Conservation (phyloP, 164 flowering plant genomes). For the Tinospora cordifolia region DNA sequence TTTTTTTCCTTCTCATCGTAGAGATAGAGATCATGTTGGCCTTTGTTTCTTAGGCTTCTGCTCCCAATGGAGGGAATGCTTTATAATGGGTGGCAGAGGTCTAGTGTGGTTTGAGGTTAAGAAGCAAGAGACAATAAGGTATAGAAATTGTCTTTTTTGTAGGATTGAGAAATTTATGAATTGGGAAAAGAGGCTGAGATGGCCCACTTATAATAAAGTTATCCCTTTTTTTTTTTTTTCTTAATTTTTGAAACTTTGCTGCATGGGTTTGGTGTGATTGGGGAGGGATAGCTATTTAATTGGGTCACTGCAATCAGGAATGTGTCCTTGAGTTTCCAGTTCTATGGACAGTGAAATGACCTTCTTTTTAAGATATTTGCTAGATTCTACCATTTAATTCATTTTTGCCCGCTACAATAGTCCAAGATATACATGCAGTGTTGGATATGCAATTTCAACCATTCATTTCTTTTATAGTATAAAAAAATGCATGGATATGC, state of each 20-base stretch:
- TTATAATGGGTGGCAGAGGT: slow-evolving; percentile 10
- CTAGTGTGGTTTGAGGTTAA: slow-evolving; percentile 3
- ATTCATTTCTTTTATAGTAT: not conserved
- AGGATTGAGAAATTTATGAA: not conserved
- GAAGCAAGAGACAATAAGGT: slow-evolving; percentile 4
- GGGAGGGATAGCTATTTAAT: slow-evolving; percentile 5
- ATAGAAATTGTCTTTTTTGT: slow-evolving; percentile 13
- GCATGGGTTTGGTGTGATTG: not conserved
- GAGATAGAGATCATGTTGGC: too few relatives aligned
- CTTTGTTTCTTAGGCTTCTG: too few relatives aligned
- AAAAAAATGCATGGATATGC: too few relatives aligned
- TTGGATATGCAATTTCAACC: not conserved
- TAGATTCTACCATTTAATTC: not conserved
- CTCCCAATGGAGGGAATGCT: not conserved
- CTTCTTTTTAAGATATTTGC: not conserved
- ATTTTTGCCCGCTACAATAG: not conserved
- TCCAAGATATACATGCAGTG: not conserved
- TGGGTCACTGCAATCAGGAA: not conserved
- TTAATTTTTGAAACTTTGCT: not conserved
- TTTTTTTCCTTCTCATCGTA: too few relatives aligned
- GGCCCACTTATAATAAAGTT: not conserved
- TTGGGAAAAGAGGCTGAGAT: not conserved
- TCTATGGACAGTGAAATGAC: not conserved
- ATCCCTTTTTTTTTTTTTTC: too few relatives aligned
- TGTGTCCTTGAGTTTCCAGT: not conserved